A percentile compares a stretch with the other conserved stretches of the same genome.
These are phyloP conservation scores for Entonaema liquescens DNA, from an alignment of 495 filamentous ascomycete genomes.

Conservation along the genomic window DNA sequence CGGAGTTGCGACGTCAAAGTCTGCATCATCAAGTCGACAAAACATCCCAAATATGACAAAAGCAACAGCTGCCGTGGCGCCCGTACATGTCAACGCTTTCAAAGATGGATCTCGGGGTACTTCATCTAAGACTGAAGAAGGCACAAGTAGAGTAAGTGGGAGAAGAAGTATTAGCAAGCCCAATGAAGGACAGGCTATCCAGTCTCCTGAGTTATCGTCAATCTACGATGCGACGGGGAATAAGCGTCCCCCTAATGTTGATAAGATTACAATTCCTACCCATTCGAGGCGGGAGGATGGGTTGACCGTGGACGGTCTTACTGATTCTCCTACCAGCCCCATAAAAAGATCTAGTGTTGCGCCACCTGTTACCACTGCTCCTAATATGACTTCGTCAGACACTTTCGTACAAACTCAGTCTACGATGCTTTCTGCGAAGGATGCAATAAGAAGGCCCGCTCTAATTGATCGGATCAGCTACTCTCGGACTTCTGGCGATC, in stretches of 20 bases:
- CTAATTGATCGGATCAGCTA: slow-evolving; percentile 63
- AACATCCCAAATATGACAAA: slow-evolving; percentile 60
- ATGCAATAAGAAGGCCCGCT: slow-evolving; percentile 50
- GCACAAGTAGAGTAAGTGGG: slow-evolving; percentile 34
- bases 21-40: slow-evolving; percentile 56
- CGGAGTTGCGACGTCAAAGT: slow-evolving; percentile 56
- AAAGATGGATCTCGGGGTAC: slow-evolving; percentile 55
- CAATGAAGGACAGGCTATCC: slow-evolving; percentile 42
- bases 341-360: slow-evolving; percentile 49
- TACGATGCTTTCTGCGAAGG: slow-evolving; percentile 35
- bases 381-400: slow-evolving; percentile 39
- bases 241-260: slow-evolving; percentile 45
- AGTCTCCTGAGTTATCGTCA: slow-evolving; percentile 48
- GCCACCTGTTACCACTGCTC: slow-evolving; percentile 20
- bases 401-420: slow-evolving; percentile 35
- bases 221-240: slow-evolving; percentile 46
- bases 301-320: slow-evolving; percentile 52
- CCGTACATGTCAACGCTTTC: slow-evolving; percentile 65
- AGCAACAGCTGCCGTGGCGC: slow-evolving; percentile 56
- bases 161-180: slow-evolving; percentile 51
- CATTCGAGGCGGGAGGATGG: slow-evolving; percentile 51
- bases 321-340: slow-evolving; percentile 54
- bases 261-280: slow-evolving; percentile 47
- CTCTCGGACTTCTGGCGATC: slow-evolving; percentile 49
- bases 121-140: slow-evolving; percentile 52